Evolutionary conservation across 495 filamentous ascomycete species (phyloP).

Genomic region (Bombardia bombarda): DNA sequence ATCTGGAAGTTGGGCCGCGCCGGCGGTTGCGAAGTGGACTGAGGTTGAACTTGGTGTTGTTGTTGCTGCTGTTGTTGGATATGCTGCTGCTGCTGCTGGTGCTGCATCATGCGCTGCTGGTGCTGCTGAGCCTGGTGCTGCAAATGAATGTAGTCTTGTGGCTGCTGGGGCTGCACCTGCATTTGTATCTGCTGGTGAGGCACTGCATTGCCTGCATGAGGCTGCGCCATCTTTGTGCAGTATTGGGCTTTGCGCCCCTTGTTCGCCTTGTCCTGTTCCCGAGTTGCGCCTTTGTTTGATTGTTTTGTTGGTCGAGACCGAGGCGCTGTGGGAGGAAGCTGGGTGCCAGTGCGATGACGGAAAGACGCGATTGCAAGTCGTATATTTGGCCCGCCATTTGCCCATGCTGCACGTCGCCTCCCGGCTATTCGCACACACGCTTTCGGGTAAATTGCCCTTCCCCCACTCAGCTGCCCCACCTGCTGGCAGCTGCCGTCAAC

Average conservation of each 20-base stretch:
- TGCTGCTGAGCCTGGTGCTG: constrained; percentile 6
- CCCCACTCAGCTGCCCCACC: background rate
- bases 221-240: background rate
- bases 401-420: background rate
- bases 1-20: constrained; percentile 24
- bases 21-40: constrained; percentile 12
- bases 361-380: background rate
- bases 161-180: background rate
- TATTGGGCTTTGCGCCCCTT: background rate
- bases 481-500: background rate
- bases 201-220: too few species aligned
- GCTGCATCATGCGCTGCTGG: constrained; percentile 5
- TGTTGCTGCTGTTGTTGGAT: background rate
- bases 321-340: background rate
- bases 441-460: background rate
- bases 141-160: background rate
- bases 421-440: background rate
- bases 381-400: background rate
- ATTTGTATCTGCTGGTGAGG: background rate
- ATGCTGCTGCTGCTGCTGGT: constrained; percentile 7
- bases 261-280: too few species aligned
- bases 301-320: background rate
- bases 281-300: background rate
- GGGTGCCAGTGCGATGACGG: background rate
- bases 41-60: constrained; percentile 5